Conservation (phyloP, 2,329 filamentous ascomycete genomes). For the Claviceps monticola region DNA sequence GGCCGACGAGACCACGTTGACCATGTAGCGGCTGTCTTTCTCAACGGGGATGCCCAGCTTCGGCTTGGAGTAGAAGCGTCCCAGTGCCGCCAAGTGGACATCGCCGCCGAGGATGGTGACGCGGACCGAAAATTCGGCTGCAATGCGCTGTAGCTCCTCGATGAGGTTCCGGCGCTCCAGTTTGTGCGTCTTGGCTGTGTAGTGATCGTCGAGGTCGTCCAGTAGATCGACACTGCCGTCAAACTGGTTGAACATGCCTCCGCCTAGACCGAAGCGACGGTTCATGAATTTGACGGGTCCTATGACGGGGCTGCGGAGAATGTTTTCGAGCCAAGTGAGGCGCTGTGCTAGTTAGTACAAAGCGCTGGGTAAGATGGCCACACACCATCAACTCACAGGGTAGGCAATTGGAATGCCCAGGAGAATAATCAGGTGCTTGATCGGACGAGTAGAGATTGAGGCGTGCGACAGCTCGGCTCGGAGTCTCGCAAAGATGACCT, state of each 20-base stretch:
- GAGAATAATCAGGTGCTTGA: conserved; percentile 77
- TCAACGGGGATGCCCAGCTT: conserved; percentile 63
- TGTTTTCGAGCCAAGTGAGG: conserved; percentile 92
- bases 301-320: conserved; percentile 74
- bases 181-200: conserved; percentile 86
- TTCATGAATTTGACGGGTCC: conserved; percentile 82
- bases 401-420: conserved; percentile 81
- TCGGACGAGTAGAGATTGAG: conserved; percentile 55
- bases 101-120: conserved; percentile 89
- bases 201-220: conserved; percentile 91
- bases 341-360: conserved; percentile 35
- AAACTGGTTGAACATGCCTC: conserved; percentile 83
- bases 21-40: conserved; percentile 86
- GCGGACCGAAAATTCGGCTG: conserved; percentile 74
- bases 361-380: conserved; percentile 8
- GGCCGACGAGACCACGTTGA: conserved; percentile 83
- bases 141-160: conserved; percentile 67
- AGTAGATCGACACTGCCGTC: conserved; percentile 87
- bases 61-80: conserved; percentile 88
- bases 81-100: conserved; percentile 82
- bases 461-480: conserved; percentile 58
- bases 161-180: conserved; percentile 68
- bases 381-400: conserved; percentile 38
- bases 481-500: conserved; percentile 66
- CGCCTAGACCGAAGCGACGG: conserved; percentile 74